Evolutionary conservation across 1,139 yeast genomes (phyloP).

Genomic region (Taiozyma sp.): DNA sequence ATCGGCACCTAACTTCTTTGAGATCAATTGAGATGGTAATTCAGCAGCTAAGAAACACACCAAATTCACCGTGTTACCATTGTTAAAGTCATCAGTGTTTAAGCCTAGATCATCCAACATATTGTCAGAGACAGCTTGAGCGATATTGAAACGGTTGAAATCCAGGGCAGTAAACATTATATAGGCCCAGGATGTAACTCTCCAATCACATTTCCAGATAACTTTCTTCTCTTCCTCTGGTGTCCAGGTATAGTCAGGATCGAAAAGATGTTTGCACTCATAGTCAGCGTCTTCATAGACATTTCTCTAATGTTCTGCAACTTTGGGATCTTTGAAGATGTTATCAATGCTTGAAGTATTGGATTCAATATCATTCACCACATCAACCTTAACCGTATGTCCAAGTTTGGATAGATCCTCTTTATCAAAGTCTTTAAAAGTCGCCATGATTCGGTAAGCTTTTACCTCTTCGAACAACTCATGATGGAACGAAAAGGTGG

Average conservation of each 20-base stretch:
- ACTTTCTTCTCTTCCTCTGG: conserved; percentile 35
- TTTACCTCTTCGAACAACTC: no score
- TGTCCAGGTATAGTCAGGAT: conserved; percentile 40
- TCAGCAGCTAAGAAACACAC: conserved; percentile 43
- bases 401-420: background rate
- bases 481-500: background rate
- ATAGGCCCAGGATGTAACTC: conserved; percentile 41
- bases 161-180: conserved; percentile 38
- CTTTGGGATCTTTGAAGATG: conserved; percentile 29
- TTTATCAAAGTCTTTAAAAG: background rate
- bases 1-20: conserved; percentile 49
- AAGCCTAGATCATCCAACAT: conserved; percentile 38
- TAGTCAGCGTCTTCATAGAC: conserved; percentile 35
- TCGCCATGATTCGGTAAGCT: background rate
- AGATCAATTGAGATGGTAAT: conserved; percentile 48
- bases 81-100: conserved; percentile 42
- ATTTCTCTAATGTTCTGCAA: conserved; percentile 34
- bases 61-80: conserved; percentile 41
- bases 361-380: background rate
- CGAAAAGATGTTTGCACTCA: conserved; percentile 37
- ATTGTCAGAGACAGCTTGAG: conserved; percentile 46
- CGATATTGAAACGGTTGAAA: conserved; percentile 42
- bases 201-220: conserved; percentile 35
- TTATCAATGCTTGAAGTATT: background rate
- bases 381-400: background rate